Percentiles rank a stretch among this genome's conserved stretches.
Conservation (phyloP, 1,284 basidiomycete genomes). For the Trichosporon coremiiforme region DNA sequence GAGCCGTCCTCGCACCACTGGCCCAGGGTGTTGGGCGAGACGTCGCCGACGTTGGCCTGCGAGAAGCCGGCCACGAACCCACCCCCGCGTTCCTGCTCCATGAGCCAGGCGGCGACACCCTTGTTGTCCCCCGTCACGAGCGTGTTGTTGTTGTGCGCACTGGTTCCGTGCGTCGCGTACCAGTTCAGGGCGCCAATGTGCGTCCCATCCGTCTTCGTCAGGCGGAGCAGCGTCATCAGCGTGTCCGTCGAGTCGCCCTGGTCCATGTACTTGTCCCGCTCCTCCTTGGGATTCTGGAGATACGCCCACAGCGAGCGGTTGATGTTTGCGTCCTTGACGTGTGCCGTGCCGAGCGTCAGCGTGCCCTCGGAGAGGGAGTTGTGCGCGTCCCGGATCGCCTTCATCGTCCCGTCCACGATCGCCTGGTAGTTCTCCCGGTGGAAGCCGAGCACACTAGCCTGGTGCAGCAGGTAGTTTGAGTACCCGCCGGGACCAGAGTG, state of each 20-base stretch:
- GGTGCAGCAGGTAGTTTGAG: constrained; percentile 29
- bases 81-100: constrained; percentile 18
- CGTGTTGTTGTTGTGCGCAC: constrained; percentile 27
- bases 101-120: constrained; percentile 26
- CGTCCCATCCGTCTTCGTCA: constrained; percentile 21
- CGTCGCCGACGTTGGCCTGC: constrained; percentile 30
- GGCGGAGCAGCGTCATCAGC: constrained; percentile 27
- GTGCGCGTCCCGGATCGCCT: constrained; percentile 24
- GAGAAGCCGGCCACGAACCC: constrained; percentile 31
- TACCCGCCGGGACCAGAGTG: constrained; percentile 29
- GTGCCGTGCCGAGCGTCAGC: constrained; percentile 23
- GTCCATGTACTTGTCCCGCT: constrained; percentile 22
- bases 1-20: constrained; percentile 32
- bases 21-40: constrained; percentile 26
- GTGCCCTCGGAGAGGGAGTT: constrained; percentile 19
- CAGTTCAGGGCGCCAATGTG: constrained; percentile 24
- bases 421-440: constrained; percentile 25
- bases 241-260: constrained; percentile 23
- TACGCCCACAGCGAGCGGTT: constrained; percentile 30
- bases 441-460: constrained; percentile 24
- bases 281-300: constrained; percentile 26
- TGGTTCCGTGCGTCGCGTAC: constrained; percentile 30
- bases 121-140: constrained; percentile 31
- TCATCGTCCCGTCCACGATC: constrained; percentile 22
- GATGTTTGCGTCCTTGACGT: constrained; percentile 28